These are phyloP conservation scores for Agastache rugosa DNA, from an alignment of 257 asterid species.

Conservation along the genomic window DNA sequence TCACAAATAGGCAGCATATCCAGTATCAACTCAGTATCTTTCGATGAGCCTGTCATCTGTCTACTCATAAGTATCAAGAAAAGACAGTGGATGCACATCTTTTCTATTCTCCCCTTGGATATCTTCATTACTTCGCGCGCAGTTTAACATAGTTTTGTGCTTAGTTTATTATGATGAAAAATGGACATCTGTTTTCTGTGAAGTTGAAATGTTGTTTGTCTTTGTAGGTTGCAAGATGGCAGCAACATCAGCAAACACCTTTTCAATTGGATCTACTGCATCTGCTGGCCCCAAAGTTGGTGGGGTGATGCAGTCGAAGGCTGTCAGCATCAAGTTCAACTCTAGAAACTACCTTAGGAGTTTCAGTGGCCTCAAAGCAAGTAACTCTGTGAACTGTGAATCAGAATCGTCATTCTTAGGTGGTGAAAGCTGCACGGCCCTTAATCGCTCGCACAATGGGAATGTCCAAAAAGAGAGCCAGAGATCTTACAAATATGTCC, in stretches of 20 bases:
- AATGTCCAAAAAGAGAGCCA: conserved; percentile 43
- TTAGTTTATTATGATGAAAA: not conserved
- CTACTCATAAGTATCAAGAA: not conserved
- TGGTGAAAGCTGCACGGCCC: conserved; percentile 49
- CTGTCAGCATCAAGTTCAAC: conserved; percentile 52
- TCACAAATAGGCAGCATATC: not conserved
- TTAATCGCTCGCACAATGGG: conserved; percentile 38
- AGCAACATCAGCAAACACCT: conserved; percentile 63
- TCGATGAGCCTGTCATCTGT: not conserved
- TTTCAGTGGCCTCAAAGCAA: conserved; percentile 62
- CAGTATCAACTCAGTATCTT: not conserved
- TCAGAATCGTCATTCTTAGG: conserved; percentile 55
- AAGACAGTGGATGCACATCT: not conserved
- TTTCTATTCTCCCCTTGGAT: not conserved
- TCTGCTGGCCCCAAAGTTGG: conserved; percentile 50
- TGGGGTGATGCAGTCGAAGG: conserved; percentile 48
- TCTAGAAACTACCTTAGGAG: conserved; percentile 47
- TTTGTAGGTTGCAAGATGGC: conserved; percentile 71
- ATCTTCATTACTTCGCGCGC: not conserved
- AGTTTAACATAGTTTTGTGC: not conserved
- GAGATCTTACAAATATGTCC: conserved; percentile 49
- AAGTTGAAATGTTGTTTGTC: not conserved
- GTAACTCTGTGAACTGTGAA: conserved; percentile 42
- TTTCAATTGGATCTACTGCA: conserved; percentile 59
- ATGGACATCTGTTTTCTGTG: not conserved